Evolutionary conservation across 305 asterid species (phyloP).

Genomic region (Solanum hybrid): DNA sequence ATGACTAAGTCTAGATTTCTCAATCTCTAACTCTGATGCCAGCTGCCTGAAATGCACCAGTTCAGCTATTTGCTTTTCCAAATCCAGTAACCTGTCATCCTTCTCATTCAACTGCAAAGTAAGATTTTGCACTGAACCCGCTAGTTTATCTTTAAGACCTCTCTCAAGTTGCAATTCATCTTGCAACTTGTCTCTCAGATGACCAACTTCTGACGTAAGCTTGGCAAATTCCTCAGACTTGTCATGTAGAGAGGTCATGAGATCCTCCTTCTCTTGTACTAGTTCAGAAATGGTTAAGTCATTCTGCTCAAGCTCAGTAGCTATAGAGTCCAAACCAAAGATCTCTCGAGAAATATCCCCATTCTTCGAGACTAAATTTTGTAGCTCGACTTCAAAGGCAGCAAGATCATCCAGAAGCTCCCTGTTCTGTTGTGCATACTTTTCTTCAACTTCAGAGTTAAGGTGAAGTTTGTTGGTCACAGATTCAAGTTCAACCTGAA

Average conservation of each 20-base stretch:
- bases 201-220: slow-evolving; percentile 46
- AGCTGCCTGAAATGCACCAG: slow-evolving; percentile 29
- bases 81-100: slow-evolving; percentile 24
- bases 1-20: slow-evolving; percentile 48
- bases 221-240: slow-evolving; percentile 46
- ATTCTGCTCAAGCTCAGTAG: slow-evolving; percentile 47
- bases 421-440: slow-evolving; percentile 30
- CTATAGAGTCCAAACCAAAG: slow-evolving; percentile 43
- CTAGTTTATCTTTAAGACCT: slow-evolving; percentile 42
- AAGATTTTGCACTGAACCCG: slow-evolving; percentile 46
- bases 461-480: slow-evolving; percentile 47
- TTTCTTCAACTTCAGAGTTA: slow-evolving; percentile 55
- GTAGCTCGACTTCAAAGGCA: slow-evolving; percentile 56
- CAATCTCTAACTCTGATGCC: slow-evolving; percentile 51
- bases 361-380: slow-evolving; percentile 41
- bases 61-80: slow-evolving; percentile 45
- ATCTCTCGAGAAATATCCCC: slow-evolving; percentile 52
- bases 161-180: slow-evolving; percentile 44
- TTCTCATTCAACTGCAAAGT: slow-evolving; percentile 29
- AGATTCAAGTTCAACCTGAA: slow-evolving; percentile 63
- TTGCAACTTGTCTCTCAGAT: slow-evolving; percentile 41
- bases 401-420: slow-evolving; percentile 63
- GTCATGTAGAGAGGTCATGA: slow-evolving; percentile 30
- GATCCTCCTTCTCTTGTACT: slow-evolving; percentile 45
- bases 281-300: slow-evolving; percentile 39